phyloP scores from a whole-genome alignment of 805 yeast species.

The Sungouiella thailandica region DNA sequence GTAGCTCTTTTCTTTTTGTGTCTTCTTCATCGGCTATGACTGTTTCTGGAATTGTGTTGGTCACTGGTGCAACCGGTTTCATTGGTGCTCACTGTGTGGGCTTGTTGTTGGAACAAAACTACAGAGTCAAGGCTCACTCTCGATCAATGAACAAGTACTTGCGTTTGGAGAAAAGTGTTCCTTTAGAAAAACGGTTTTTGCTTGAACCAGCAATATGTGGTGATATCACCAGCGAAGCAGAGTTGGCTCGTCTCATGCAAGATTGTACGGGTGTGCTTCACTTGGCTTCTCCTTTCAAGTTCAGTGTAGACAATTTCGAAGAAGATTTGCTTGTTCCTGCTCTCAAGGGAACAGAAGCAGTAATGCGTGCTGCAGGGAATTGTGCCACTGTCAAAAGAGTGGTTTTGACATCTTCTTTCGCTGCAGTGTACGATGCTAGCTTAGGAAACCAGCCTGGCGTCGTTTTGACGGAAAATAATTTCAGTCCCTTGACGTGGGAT shows the following conservation, averaged over 20 bases:
- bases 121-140: constrained; percentile 5
- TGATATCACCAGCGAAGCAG: constrained; percentile 2
- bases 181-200: background rate
- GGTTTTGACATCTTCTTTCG: constrained; percentile 20
- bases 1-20: no score
- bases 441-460: constrained; percentile 14
- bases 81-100: constrained; percentile 7
- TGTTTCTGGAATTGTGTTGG: constrained; percentile 2
- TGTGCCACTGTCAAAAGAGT: constrained; percentile 12
- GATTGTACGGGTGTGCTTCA: constrained; percentile 29
- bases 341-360: constrained; percentile 45
- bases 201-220: constrained; percentile 3
- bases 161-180: constrained; percentile 1
- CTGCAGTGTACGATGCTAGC: constrained; percentile 16
- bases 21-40: no score
- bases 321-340: constrained; percentile 53
- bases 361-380: constrained; percentile 34
- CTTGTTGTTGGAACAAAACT: constrained; percentile 3
- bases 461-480: constrained; percentile 4
- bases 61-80: constrained; percentile 8
- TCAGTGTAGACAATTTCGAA: constrained; percentile 40
- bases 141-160: constrained; percentile 2
- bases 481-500: constrained; percentile 7
- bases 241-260: constrained; percentile 1
- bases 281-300: constrained; percentile 55